Base-by-base conservation (phyloP, 1,139 yeast species). In the Lodderomyces oxycetoniae region DNA sequence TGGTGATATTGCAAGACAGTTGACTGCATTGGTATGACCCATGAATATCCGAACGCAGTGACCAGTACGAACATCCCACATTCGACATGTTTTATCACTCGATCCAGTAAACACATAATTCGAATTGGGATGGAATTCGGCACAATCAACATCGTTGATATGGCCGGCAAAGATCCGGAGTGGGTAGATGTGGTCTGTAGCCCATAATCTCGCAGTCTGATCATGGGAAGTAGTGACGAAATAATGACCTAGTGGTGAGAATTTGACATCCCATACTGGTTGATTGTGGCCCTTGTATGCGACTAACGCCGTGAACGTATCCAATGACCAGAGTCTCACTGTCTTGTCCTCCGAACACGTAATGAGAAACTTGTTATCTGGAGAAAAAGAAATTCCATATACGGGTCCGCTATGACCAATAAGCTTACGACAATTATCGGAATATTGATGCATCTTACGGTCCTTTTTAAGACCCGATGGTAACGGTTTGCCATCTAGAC, bases 201-300 rank as follows among this genome's bases (percentile, higher is more conserved):
- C 89, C 99, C 99, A 93, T 40, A 93, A 67, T 43, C 97, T 71
- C 0, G 97, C 98, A 0, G 98, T 93, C 56, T 89, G 96, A 53
- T 93, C 99, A 52, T 89, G 96, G 3, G 96, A 87, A 0, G 95
- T 96, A 0, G 96, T 88, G 9, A 94, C 96, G 59, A 93, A 93
- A 62, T 93, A 93, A 60, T 91, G 97, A 2, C 98, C 98, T 50
- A 85, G 66, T 2, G 98, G 98, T 3, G 95, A 81, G 52, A 88
- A 91, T 47, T 84, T 76, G 4, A 91, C 96, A 53, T 93, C 98
- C 98, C 98, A 93, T 19, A 93, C 83, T 1, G 98, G 97, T 46
- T 85, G 95, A 48, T 81, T 87, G 55, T 93, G 99, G 4, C 97
- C 97, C 55, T 86, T 87, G 59, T 91, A 91, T n/a, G 91, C 76